Evolutionary conservation across 2,329 filamentous ascomycete genomes (phyloP).

Genomic region (Pseudopyricularia javanii): DNA sequence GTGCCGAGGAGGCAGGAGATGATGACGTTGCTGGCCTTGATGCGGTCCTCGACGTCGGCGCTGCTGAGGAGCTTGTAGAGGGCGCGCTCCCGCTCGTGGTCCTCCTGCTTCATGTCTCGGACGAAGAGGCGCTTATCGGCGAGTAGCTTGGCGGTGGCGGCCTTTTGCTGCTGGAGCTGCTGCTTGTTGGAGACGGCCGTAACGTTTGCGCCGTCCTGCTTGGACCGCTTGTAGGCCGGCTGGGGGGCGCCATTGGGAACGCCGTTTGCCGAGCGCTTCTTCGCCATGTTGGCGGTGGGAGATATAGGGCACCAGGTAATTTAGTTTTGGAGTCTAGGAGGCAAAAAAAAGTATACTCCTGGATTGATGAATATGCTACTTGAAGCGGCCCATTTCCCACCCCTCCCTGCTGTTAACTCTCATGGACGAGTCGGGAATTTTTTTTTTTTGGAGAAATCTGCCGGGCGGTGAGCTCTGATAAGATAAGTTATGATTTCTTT

Average conservation of each 20-base stretch:
- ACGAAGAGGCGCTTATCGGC: conserved; percentile 33
- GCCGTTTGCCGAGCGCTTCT: conserved; percentile 26
- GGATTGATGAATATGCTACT: too few relatives aligned
- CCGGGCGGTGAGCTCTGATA: too few relatives aligned
- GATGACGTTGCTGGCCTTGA: conserved; percentile 46
- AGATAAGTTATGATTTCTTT: too few relatives aligned
- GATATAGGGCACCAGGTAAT: neutral
- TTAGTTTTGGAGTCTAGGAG: neutral
- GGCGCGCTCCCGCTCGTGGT: conserved; percentile 43
- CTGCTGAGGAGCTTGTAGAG: conserved; percentile 52
- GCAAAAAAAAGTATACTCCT: neutral
- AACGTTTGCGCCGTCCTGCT: conserved; percentile 12
- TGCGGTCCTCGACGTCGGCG: conserved; percentile 41
- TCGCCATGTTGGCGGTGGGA: conserved; percentile 5
- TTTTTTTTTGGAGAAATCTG: too few relatives aligned
- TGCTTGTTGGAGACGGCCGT: conserved; percentile 6
- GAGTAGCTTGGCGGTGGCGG: conserved; percentile 10
- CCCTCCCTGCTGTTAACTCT: too few relatives aligned
- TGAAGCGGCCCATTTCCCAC: too few relatives aligned
- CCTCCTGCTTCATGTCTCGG: conserved; percentile 36
- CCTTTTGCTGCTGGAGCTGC: conserved; percentile 10
- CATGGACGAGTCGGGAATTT: too few relatives aligned
- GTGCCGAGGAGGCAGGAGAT: conserved; percentile 40
- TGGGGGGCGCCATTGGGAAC: conserved; percentile 10
- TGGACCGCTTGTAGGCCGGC: conserved; percentile 22